phyloP scores from a whole-genome alignment of 2,329 filamentous ascomycete genomes.

The Hymenoscyphus fraxineus region DNA sequence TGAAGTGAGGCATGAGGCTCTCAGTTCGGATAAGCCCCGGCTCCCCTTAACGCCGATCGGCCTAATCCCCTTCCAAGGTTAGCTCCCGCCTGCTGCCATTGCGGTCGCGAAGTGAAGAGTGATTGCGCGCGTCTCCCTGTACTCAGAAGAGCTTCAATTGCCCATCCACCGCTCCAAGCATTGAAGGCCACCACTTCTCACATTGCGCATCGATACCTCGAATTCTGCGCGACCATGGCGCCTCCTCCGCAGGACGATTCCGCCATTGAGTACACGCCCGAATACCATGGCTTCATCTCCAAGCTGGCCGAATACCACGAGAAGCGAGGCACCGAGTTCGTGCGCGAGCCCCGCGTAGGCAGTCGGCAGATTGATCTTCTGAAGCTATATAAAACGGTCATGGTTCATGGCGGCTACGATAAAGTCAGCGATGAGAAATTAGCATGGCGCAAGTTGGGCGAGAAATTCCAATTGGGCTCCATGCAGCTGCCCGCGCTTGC shows the following conservation, averaged over 20 bases:
- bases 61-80: neutral
- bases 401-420: conserved; percentile 79
- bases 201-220: neutral
- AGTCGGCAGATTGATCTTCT: conserved; percentile 71
- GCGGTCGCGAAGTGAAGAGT: neutral
- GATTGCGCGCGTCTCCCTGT: neutral
- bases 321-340: conserved; percentile 73
- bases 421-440: conserved; percentile 79
- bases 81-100: neutral
- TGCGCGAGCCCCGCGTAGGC: conserved; percentile 77
- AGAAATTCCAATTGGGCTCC: conserved; percentile 70
- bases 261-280: conserved; percentile 47
- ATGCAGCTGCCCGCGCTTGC: conserved; percentile 78
- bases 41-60: neutral
- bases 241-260: conserved; percentile 19
- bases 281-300: conserved; percentile 76
- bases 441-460: conserved; percentile 74
- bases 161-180: neutral
- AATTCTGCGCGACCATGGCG: conserved; percentile 23
- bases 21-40: too few species aligned
- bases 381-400: conserved; percentile 74
- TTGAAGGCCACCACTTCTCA: neutral
- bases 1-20: too few species aligned
- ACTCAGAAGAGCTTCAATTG: neutral
- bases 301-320: conserved; percentile 71